Base-by-base conservation (phyloP, 306 rosid species). In the Chamaecrista fasciculata region DNA sequence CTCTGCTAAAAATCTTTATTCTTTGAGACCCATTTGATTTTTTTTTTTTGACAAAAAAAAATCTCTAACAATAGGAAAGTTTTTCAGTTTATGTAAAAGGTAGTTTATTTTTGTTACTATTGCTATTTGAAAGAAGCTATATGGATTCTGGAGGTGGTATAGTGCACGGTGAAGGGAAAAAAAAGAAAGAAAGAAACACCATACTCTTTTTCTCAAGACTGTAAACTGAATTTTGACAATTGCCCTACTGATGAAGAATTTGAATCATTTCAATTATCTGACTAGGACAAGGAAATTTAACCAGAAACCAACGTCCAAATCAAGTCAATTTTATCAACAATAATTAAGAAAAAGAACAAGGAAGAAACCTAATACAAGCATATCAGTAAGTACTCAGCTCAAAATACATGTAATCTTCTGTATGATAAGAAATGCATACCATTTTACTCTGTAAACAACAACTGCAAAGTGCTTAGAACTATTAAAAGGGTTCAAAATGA, bases 301-400 rank as follows among this genome's bases (percentile, higher is more conserved):
- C 25, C 21, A 42, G 29, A 23, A 47, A 59, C 60, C 37, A 19
- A 46, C 9, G 52, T 66, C 59, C 67, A 57, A 37, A 42, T 74
- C 49, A 11, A 40, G 50, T 18, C 64, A 37, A 26, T 12, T 21
- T 62, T 72, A 48, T 44, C 59, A 24, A 33, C 47, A 12, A 42
- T 18, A 2, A 11, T 11, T 42, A 11, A 12, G 16, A 42, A 10
- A 42, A 42, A 42, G 47, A 42, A 40, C 4, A 40, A 12, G n/a
- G 14, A 42, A 0, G 18, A 42, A 42, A 42, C 43, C 49, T 55
- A 62, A 40, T 40, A 15, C 47, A n/a, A 21, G 31, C 8, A 67
- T 62, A 52, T 68, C 63, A 64, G 49, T 9, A 18, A 50, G 34
- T 63, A 39, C 28, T 48, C 25, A 25, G 71, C 53, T 74, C n/a